Conservation (phyloP, 371 early-diverging fungal species). For the Mucor mucedo region DNA sequence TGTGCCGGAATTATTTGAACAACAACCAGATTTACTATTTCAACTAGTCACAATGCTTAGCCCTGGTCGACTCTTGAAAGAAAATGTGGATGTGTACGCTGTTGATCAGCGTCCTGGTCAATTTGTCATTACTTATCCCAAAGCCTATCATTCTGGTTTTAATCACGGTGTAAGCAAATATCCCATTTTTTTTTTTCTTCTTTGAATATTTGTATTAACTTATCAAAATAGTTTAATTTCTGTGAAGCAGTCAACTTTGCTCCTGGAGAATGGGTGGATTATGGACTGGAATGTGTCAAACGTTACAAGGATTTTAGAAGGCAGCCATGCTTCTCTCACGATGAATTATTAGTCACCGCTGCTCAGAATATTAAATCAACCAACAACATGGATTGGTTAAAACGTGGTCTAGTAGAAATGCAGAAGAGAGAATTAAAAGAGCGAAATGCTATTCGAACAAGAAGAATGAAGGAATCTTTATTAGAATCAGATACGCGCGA, state of each 20-base stretch:
- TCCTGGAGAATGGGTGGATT: slow-evolving; percentile 88
- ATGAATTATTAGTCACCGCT: slow-evolving; percentile 80
- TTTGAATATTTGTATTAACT: neutral
- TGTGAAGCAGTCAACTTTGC: slow-evolving; percentile 98
- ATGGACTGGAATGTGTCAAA: slow-evolving; percentile 77
- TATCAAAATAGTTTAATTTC: slow-evolving; percentile 76
- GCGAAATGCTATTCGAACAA: slow-evolving; percentile 52
- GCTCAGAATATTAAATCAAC: slow-evolving; percentile 48
- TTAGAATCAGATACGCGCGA: slow-evolving; percentile 45
- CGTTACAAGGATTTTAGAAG: slow-evolving; percentile 81
- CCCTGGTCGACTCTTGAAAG: slow-evolving; percentile 74
- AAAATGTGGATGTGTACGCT: slow-evolving; percentile 79
- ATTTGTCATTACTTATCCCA: slow-evolving; percentile 94
- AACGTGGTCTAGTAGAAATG: slow-evolving; percentile 62
- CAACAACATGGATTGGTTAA: slow-evolving; percentile 58
- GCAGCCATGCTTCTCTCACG: slow-evolving; percentile 93
- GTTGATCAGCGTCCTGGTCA: slow-evolving; percentile 93
- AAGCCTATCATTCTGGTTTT: slow-evolving; percentile 95
- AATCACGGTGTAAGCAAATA: slow-evolving; percentile 84
- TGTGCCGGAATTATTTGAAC: slow-evolving; percentile 89
- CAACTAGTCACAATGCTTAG: slow-evolving; percentile 93
- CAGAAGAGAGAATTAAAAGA: slow-evolving; percentile 60
- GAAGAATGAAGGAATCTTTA: slow-evolving; percentile 42
- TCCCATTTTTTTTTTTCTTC: slow-evolving; percentile 3
- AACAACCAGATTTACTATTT: slow-evolving; percentile 90